Evolutionary conservation across 768 basidiomycete species (phyloP), one percentile per base, ranked within the genome.

Genomic region (Omphalotus guepiniiformis): DNA sequence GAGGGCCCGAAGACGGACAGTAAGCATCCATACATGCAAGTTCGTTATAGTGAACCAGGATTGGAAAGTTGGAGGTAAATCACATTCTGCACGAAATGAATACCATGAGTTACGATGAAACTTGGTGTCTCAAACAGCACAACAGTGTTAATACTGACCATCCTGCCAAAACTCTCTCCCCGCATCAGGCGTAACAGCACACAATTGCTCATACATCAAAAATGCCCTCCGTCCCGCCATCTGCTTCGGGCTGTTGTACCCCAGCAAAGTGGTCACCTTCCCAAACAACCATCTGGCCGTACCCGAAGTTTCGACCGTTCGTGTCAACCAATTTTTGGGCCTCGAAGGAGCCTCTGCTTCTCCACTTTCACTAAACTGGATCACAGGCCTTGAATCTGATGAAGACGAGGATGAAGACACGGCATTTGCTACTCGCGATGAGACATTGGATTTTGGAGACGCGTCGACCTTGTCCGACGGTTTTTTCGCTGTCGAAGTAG

Each of bases 31-130:
- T 39, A 97, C 72, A 65, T 98, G 93, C 23, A 97, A 74, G 54
- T 94, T 93, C 23, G 91, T 91, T 42, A 96, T 69, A 3, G 89
- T 90, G 68, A 97, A 97, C 89, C 93, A 97, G 13, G 95, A 90
- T 59, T 97, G 94, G 65, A 95, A 96, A 0, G 95, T 96, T 11
- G 85, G 86, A 8, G 94, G 93, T 5, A 97, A 75, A 49, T 74
- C 74, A 58, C 89, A 95, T 50, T 80, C 94, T 96, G 56, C 0
- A 18, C 4, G 16, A 25, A 2, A 15, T 27, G 47, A 23, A 43
- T 35, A 43, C 49, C 27, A 43, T 23, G 7, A 44, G 44, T 29
- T 3, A 9, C 3, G 6, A 7, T 9, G 52, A 52, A 26, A 21
- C 27, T 21, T 19, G 18, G n/a, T n/a, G n/a, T n/a, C n/a, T n/a